These are phyloP conservation scores for Gynostemma pentaphyllum DNA, from an alignment of 306 rosid species.

Conservation along the genomic window DNA sequence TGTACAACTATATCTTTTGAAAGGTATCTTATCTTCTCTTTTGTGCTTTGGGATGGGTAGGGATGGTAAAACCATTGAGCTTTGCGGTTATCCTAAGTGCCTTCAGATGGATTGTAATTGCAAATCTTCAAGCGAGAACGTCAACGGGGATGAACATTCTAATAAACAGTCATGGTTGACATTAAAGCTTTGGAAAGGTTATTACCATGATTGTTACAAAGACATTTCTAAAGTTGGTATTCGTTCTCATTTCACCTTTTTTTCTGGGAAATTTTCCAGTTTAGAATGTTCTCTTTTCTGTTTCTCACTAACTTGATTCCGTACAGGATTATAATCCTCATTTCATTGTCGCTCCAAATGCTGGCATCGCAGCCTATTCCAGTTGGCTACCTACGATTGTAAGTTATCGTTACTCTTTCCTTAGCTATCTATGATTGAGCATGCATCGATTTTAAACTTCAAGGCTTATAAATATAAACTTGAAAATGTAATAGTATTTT, in stretches of 20 bases:
- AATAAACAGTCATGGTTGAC: conserved; percentile 29
- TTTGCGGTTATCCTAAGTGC: conserved; percentile 45
- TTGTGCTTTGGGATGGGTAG: conserved; percentile 32
- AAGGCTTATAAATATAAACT: not conserved
- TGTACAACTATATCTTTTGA: not conserved
- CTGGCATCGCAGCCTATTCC: conserved; percentile 79
- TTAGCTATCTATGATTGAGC: not conserved
- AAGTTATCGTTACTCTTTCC: conserved; percentile 16
- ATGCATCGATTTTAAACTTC: not conserved
- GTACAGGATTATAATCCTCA: conserved; percentile 55
- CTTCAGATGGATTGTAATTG: conserved; percentile 44
- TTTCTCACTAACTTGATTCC: conserved; percentile 5
- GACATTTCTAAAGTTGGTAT: conserved; percentile 53
- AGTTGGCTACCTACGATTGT: conserved; percentile 88
- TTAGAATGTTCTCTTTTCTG: not conserved
- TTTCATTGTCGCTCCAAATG: conserved; percentile 74
- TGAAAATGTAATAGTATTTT: not conserved
- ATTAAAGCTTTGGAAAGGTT: conserved; percentile 58
- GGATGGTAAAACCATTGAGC: conserved; percentile 56
- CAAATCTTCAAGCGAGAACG: conserved; percentile 36
- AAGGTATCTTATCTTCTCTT: not conserved
- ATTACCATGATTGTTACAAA: conserved; percentile 65
- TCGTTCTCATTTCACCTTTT: conserved; percentile 5
- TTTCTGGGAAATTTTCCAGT: not conserved
- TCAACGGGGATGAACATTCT: conserved; percentile 9